A percentile compares a stretch with the other conserved stretches of the same genome.
Evolutionary conservation across 176 grass and related monocot species (phyloP).

Genomic region (Oryza meyeriana): DNA sequence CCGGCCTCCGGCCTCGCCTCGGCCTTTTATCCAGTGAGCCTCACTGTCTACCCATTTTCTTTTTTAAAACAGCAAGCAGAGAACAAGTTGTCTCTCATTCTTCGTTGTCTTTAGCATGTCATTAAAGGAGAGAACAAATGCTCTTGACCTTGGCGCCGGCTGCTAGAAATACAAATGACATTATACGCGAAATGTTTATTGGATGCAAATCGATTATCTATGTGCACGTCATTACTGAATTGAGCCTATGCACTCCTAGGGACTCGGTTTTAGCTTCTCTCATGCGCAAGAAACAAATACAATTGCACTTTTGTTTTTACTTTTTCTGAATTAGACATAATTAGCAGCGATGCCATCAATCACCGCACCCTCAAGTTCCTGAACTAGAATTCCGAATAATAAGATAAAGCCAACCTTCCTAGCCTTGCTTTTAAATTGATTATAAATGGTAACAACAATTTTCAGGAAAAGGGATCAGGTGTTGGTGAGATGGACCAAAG

Average conservation of each 20-base stretch:
- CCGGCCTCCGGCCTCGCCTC: too few species aligned
- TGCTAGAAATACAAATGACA: neutral
- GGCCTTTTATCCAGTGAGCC: too few species aligned
- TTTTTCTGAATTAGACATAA: neutral
- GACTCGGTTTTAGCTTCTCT: neutral
- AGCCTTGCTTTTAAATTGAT: slow-evolving; percentile 15
- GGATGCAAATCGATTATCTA: neutral
- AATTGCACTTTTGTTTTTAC: neutral
- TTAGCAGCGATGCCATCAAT: neutral
- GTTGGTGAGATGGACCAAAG: slow-evolving; percentile 54
- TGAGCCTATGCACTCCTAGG: neutral
- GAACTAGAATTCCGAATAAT: neutral
- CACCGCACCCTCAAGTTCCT: neutral
- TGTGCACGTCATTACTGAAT: neutral
- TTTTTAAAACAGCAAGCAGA: too few species aligned
- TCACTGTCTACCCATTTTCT: too few species aligned
- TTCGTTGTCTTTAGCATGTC: neutral
- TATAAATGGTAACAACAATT: slow-evolving; percentile 20
- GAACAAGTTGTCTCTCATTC: too few species aligned
- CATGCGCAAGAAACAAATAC: neutral
- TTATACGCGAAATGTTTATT: neutral
- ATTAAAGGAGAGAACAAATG: neutral
- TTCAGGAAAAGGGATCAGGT: slow-evolving; percentile 31
- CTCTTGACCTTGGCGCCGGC: neutral
- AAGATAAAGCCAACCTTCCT: neutral